A percentile compares a stretch with the other conserved stretches of the same genome.
Evolutionary conservation across 2,329 filamentous ascomycete genomes (phyloP).

Genomic region (Cytospora leucostoma): DNA sequence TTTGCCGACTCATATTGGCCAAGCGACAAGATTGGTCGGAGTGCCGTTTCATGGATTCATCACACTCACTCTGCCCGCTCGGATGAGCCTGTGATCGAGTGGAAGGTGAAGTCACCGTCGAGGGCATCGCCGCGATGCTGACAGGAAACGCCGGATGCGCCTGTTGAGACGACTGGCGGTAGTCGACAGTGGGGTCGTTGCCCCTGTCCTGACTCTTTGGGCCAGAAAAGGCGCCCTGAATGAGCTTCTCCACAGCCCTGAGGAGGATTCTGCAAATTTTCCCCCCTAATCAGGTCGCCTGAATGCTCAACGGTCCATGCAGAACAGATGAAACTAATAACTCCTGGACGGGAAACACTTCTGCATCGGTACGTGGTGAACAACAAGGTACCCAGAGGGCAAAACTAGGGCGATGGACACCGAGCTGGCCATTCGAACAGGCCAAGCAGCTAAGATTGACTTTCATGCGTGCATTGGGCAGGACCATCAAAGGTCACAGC

Average conservation of each 20-base stretch:
- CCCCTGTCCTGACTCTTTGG: slow-evolving; percentile 10
- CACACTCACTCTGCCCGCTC: slow-evolving; percentile 1
- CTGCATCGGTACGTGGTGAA: background rate
- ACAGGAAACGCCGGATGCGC: background rate
- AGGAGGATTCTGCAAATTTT: slow-evolving; percentile 1
- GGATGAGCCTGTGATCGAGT: background rate
- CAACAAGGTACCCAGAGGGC: slow-evolving; percentile 1
- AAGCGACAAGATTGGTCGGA: slow-evolving; percentile 11
- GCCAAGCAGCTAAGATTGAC: background rate
- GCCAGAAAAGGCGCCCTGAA: slow-evolving; percentile 14
- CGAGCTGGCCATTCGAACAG: background rate
- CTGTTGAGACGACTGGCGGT: slow-evolving; percentile 3
- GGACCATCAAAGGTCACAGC: slow-evolving; percentile 1
- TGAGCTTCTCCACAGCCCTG: slow-evolving; percentile 7
- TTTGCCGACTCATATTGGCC: slow-evolving; percentile 5
- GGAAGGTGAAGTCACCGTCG: background rate
- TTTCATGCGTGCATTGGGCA: background rate
- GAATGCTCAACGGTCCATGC: slow-evolving; percentile 16
- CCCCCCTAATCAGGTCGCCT: background rate
- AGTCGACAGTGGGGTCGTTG: background rate
- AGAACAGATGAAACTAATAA: slow-evolving; percentile 8
- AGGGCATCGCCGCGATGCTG: background rate
- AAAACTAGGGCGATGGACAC: background rate
- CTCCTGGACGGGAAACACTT: background rate
- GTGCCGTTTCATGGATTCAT: slow-evolving; percentile 1